Percentiles rank a stretch among this genome's conserved stretches.
Evolutionary conservation across 2,329 filamentous ascomycete genomes (phyloP).

Genomic region (Calonectria hongkongensis): DNA sequence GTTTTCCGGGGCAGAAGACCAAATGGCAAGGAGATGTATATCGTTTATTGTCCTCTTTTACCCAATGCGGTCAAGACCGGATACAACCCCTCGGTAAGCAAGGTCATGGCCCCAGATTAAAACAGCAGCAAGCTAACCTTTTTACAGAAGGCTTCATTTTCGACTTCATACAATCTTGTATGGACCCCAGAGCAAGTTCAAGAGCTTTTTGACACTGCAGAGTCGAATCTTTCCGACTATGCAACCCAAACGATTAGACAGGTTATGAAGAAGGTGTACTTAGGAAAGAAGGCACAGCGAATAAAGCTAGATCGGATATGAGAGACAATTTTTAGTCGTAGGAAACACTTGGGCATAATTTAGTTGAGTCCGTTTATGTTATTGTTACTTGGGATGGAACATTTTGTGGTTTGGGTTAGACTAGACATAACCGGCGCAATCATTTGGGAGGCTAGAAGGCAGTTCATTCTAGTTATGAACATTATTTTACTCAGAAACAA

Average conservation of each 20-base stretch:
- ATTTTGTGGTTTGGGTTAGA: too few species aligned
- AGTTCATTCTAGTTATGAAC: too few species aligned
- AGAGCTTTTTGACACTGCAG: slow-evolving; percentile 28
- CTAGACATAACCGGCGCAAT: too few species aligned
- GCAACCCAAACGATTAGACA: slow-evolving; percentile 42
- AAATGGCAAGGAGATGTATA: slow-evolving; percentile 38
- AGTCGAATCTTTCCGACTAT: slow-evolving; percentile 43
- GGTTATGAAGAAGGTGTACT: slow-evolving; percentile 42
- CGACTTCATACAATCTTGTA: slow-evolving; percentile 50
- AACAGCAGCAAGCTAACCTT: neutral
- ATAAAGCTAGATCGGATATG: neutral
- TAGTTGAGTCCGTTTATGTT: too few species aligned
- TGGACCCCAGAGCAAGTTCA: slow-evolving; percentile 49
- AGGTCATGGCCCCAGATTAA: neutral
- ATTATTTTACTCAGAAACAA: too few species aligned
- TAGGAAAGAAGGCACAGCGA: slow-evolving; percentile 34
- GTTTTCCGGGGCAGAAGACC: slow-evolving; percentile 43
- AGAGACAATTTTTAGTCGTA: neutral
- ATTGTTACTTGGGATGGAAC: too few species aligned
- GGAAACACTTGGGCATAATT: neutral
- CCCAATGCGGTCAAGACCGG: slow-evolving; percentile 34
- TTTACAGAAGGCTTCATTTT: slow-evolving; percentile 45
- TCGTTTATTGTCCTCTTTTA: slow-evolving; percentile 48
- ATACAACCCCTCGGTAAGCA: slow-evolving; percentile 46
- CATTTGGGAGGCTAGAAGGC: too few species aligned